These are phyloP conservation scores for Pichia kudriavzevii DNA, from an alignment of 1,139 yeast genomes.

Conservation along the genomic window DNA sequence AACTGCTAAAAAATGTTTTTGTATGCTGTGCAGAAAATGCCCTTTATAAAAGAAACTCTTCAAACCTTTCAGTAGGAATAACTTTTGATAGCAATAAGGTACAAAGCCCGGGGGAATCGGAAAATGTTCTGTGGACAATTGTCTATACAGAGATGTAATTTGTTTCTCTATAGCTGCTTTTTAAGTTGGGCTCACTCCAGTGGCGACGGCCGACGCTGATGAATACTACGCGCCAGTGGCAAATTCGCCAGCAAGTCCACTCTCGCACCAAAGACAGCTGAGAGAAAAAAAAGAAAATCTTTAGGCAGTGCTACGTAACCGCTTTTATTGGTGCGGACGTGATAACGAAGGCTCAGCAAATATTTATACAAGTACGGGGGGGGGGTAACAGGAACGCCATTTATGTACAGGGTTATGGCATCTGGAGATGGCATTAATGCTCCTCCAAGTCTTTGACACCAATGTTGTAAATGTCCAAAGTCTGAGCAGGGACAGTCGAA, in stretches of 20 bases:
- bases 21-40: no score
- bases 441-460: constrained; percentile 8
- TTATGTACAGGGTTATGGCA: neutral
- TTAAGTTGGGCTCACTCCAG: neutral
- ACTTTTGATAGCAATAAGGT: no score
- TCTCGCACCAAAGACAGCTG: constrained; percentile 1
- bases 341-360: no score
- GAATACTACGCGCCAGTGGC: constrained; percentile 6
- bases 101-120: constrained; percentile 5
- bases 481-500: constrained; percentile 44
- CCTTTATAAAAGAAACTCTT: no score
- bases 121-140: constrained; percentile 1
- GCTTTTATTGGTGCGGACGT: no score
- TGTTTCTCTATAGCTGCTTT: neutral
- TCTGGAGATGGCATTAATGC: neutral
- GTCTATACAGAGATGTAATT: neutral
- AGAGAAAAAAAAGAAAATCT: constrained; percentile 1
- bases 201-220: neutral
- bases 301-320: neutral
- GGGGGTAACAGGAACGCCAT: no score
- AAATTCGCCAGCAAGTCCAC: constrained; percentile 2
- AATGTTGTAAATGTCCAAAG: constrained; percentile 46
- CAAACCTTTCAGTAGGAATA: no score
- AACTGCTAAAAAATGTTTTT: no score
- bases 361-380: no score